Conservation (phyloP, 208 protist genomes). For the Chromosphaera perkinsii region DNA sequence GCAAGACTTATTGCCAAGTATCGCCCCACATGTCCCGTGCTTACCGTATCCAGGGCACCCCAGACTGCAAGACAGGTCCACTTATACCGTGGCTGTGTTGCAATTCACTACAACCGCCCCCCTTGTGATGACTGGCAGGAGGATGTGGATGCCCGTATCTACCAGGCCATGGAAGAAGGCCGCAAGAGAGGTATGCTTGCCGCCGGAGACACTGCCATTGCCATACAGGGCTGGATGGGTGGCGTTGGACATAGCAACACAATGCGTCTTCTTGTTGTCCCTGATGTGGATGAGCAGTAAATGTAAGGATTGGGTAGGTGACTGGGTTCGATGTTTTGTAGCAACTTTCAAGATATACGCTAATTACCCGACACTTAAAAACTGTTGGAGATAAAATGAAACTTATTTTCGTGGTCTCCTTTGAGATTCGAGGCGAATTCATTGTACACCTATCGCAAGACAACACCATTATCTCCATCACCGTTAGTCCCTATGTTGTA, state of each 20-base stretch:
- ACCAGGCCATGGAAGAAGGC: conserved; percentile 28
- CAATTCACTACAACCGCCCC: conserved; percentile 30
- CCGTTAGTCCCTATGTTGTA: too few relatives aligned
- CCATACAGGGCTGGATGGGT: conserved; percentile 21
- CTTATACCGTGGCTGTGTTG: conserved; percentile 31
- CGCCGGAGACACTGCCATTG: conserved; percentile 20
- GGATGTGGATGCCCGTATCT: conserved; percentile 48
- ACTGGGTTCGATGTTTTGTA: too few relatives aligned
- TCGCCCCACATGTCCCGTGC: conserved; percentile 81
- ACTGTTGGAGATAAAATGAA: too few relatives aligned
- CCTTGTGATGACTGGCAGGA: conserved; percentile 35
- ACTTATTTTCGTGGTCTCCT: too few relatives aligned
- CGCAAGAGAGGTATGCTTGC: conserved; percentile 5
- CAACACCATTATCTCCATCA: too few relatives aligned
- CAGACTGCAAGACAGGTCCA: conserved; percentile 69
- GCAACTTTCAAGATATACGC: too few relatives aligned
- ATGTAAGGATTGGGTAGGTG: too few relatives aligned
- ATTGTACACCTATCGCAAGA: too few relatives aligned
- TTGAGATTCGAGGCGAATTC: too few relatives aligned
- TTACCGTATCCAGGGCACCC: conserved; percentile 77
- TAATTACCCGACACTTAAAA: too few relatives aligned
- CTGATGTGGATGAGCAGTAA: background rate
- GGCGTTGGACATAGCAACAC: conserved; percentile 26
- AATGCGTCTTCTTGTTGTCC: conserved; percentile 3
- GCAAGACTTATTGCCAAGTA: conserved; percentile 90